Evolutionary conservation across 305 asterid species (phyloP).

Genomic region (Ilex paraguariensis): DNA sequence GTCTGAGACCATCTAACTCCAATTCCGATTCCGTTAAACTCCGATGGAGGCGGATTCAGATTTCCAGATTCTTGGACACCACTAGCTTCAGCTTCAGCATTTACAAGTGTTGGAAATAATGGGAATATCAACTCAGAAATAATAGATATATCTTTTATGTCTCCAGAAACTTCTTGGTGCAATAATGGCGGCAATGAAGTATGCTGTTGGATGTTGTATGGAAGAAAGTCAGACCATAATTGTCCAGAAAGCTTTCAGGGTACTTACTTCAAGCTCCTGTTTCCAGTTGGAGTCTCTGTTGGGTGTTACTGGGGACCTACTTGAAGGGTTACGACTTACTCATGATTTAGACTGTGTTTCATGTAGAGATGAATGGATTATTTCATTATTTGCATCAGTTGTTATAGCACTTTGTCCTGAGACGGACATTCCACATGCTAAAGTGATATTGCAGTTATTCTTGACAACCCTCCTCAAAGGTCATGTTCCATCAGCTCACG

Average conservation of each 20-base stretch:
- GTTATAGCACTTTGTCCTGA: constrained; percentile 71
- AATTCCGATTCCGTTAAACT: no score
- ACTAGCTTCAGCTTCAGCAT: no score
- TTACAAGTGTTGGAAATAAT: no score
- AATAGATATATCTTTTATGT: constrained; percentile 3
- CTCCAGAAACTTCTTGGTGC: constrained; percentile 68
- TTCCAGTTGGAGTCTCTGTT: constrained; percentile 25
- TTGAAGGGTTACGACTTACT: constrained; percentile 31
- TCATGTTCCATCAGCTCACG: constrained; percentile 87
- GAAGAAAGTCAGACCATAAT: constrained; percentile 61
- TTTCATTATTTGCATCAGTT: constrained; percentile 74
- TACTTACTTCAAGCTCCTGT: constrained; percentile 41
- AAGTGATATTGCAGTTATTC: constrained; percentile 55
- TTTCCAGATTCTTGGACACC: no score
- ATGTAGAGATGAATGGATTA: constrained; percentile 51
- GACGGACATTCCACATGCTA: constrained; percentile 52
- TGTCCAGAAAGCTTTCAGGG: constrained; percentile 42
- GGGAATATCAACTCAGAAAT: no score
- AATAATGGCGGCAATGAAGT: constrained; percentile 67
- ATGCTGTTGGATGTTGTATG: constrained; percentile 65
- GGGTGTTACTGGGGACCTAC: constrained; percentile 22
- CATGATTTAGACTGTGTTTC: constrained; percentile 25
- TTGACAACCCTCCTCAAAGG: constrained; percentile 49
- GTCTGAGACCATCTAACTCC: no score
- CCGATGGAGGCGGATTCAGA: no score